A percentile compares a stretch with the other conserved stretches of the same genome.
Evolutionary conservation across 2,329 filamentous ascomycete species (phyloP).

Genomic region (Penicillium sp.): DNA sequence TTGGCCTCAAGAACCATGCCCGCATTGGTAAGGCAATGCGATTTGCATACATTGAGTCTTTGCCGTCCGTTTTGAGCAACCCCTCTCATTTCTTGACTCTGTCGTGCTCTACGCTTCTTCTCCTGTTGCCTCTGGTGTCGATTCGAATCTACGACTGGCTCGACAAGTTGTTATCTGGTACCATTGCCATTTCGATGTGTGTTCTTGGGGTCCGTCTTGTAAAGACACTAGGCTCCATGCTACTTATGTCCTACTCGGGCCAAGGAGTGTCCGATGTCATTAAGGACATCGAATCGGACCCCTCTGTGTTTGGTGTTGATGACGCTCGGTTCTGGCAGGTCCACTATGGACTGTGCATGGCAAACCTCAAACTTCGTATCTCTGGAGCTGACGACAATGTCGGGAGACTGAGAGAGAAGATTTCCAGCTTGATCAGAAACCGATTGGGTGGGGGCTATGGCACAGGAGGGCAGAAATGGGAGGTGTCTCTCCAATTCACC

Average conservation of each 20-base stretch:
- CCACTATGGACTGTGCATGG: conserved; percentile 95
- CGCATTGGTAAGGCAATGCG: conserved; percentile 91
- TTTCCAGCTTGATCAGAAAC: conserved; percentile 80
- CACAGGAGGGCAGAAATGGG: conserved; percentile 79
- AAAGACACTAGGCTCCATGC: conserved; percentile 85
- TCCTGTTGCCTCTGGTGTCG: conserved; percentile 80
- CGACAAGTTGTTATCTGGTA: conserved; percentile 78
- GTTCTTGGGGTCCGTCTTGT: conserved; percentile 81
- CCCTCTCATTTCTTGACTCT: conserved; percentile 94
- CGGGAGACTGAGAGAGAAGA: conserved; percentile 72
- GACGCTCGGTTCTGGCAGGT: conserved; percentile 98
- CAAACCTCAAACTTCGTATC: conserved; percentile 82
- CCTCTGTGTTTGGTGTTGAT: conserved; percentile 75
- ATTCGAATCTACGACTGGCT: conserved; percentile 81
- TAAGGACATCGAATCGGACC: conserved; percentile 80
- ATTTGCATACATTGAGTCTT: conserved; percentile 77
- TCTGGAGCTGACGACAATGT: conserved; percentile 72
- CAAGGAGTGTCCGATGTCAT: conserved; percentile 73
- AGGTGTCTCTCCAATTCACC: conserved; percentile 83
- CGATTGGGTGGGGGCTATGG: conserved; percentile 87
- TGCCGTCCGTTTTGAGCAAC: conserved; percentile 88
- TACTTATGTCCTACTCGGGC: conserved; percentile 84
- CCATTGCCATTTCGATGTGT: conserved; percentile 88
- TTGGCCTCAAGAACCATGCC: conserved; percentile 85
- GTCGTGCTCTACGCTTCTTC: conserved; percentile 78